Percentiles rank a stretch among this genome's conserved stretches.
Conservation (phyloP, 768 basidiomycete genomes). For the Trametes coccinea region DNA sequence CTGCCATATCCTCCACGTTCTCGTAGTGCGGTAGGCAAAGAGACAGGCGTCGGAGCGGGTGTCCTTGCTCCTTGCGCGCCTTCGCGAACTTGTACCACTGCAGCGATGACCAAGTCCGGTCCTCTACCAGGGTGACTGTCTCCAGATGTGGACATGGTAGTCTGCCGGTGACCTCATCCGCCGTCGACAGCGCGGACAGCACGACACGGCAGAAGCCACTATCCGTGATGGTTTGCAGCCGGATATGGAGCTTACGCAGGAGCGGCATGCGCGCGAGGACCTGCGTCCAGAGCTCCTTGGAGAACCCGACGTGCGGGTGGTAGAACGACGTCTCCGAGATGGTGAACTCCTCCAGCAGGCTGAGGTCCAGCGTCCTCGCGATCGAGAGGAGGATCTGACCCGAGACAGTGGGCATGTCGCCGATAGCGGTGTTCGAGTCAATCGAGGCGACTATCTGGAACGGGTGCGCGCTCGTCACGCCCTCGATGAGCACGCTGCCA, state of each 20-base stretch:
- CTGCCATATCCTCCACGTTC: constrained; percentile 30
- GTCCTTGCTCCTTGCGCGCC: constrained; percentile 24
- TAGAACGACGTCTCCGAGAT: constrained; percentile 28
- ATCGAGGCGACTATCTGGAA: constrained; percentile 27
- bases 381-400: constrained; percentile 26
- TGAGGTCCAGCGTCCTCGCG: constrained; percentile 26
- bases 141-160: constrained; percentile 29
- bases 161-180: constrained; percentile 25
- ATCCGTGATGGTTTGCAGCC: constrained; percentile 26
- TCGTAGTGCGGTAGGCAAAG: constrained; percentile 30
- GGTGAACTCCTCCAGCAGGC: constrained; percentile 29
- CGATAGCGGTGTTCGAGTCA: constrained; percentile 21
- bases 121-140: constrained; percentile 26
- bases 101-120: constrained; percentile 33
- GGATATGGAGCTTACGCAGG: constrained; percentile 28
- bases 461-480: constrained; percentile 20
- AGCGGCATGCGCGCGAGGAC: constrained; percentile 29
- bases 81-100: constrained; percentile 30
- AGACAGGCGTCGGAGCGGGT: constrained; percentile 28
- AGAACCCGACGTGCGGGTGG: constrained; percentile 25
- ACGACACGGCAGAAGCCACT: constrained; percentile 30
- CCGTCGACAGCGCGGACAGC: constrained; percentile 26
- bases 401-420: constrained; percentile 31
- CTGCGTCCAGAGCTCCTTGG: constrained; percentile 27
- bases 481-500: constrained; percentile 25